A percentile compares a stretch with the other conserved stretches of the same genome.
These are phyloP conservation scores for Triangularia setosa DNA, from an alignment of 2,329 filamentous ascomycete genomes.

Conservation along the genomic window DNA sequence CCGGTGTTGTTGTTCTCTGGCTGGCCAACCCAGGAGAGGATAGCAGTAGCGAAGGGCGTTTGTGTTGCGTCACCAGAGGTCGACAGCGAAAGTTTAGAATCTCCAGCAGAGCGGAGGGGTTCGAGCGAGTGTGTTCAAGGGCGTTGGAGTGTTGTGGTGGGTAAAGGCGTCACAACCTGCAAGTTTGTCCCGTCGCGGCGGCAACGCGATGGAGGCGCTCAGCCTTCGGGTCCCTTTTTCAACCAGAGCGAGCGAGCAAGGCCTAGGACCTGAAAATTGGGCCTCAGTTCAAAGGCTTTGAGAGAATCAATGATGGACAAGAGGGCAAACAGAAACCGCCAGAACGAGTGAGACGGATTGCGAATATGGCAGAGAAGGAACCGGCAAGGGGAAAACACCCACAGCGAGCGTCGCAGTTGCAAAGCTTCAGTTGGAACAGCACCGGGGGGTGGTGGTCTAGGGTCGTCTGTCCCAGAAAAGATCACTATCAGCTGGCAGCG, in stretches of 20 bases:
- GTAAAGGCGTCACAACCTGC: conserved; percentile 14
- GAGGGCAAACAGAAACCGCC: conserved; percentile 39
- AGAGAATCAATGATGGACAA: conserved; percentile 7
- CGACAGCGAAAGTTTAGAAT: background rate
- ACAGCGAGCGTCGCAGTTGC: conserved; percentile 14
- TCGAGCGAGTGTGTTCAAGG: conserved; percentile 15
- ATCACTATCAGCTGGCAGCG: conserved; percentile 12
- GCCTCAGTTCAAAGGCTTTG: conserved; percentile 10
- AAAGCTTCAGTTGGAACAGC: conserved; percentile 6
- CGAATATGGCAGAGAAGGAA: conserved; percentile 10
- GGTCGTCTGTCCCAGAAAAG: conserved; percentile 18
- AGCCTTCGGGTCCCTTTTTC: conserved; percentile 18
- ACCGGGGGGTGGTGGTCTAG: conserved; percentile 4
- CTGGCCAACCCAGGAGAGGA: background rate
- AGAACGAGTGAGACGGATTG: conserved; percentile 53
- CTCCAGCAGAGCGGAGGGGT: conserved; percentile 4
- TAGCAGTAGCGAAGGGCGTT: background rate
- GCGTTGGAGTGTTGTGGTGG: conserved; percentile 5
- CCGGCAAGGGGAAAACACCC: conserved; percentile 10
- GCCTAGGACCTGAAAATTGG: conserved; percentile 5
- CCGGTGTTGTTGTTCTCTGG: conserved; percentile 6
- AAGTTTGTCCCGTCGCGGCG: conserved; percentile 26
- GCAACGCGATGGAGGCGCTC: conserved; percentile 22
- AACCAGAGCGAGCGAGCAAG: conserved; percentile 21
- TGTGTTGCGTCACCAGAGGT: background rate